A percentile compares a stretch with the other conserved stretches of the same genome.
phyloP scores from a whole-genome alignment of 192 early-diverging fungal genomes.

The Umbelopsis isabellina region DNA sequence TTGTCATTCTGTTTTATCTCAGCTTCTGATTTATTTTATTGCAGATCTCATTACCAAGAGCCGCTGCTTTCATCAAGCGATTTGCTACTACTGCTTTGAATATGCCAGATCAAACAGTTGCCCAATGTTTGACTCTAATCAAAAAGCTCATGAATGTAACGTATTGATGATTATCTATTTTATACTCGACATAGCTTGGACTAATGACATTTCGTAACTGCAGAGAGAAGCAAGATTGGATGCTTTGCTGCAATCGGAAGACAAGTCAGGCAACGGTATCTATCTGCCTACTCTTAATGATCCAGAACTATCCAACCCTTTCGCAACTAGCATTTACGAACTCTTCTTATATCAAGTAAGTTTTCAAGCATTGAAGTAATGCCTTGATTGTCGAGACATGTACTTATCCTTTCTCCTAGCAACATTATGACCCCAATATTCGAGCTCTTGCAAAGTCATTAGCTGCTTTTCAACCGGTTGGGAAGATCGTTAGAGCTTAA shows the following conservation, averaged over 20 bases:
- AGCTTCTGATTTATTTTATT: not conserved
- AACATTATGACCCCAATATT: constrained; percentile 62
- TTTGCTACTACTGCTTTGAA: constrained; percentile 70
- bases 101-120: constrained; percentile 74
- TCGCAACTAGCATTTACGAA: constrained; percentile 91
- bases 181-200: constrained; percentile 20
- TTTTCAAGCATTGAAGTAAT: not conserved
- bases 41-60: constrained; percentile 78
- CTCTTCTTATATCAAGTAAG: constrained; percentile 74
- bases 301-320: constrained; percentile 94
- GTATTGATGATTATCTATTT: not conserved
- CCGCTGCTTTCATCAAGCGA: constrained; percentile 90
- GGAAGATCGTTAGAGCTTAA: constrained; percentile 23
- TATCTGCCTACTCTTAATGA: constrained; percentile 84
- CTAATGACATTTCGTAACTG: constrained; percentile 11
- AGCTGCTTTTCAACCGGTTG: constrained; percentile 39
- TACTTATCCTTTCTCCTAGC: constrained; percentile 34
- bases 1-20: not conserved
- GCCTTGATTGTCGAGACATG: not conserved
- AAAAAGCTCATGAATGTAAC: constrained; percentile 63
- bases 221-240: constrained; percentile 58
- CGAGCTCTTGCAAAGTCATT: constrained; percentile 48
- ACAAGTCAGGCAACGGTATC: constrained; percentile 69
- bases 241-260: constrained; percentile 55
- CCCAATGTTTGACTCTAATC: constrained; percentile 69